Evolutionary conservation across 345 rosid species (phyloP), one percentile per base, ranked within the genome.

Genomic region (Bruguiera sexangula): DNA sequence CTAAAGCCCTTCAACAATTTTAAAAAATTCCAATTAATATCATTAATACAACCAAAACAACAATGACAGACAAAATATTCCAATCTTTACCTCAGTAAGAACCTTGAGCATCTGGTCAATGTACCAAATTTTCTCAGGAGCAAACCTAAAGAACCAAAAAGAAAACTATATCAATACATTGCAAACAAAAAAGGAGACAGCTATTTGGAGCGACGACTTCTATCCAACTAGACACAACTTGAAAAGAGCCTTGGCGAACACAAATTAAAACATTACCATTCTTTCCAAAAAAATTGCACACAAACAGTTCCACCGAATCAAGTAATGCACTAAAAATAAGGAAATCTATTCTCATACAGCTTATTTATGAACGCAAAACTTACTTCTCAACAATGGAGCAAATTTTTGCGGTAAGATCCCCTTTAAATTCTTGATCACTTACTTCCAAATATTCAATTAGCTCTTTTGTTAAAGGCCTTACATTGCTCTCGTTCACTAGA

Each of bases 21-120:
- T 13, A 43, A 43, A 43, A 43, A 2, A 43, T 13, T 43, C 5
- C 50, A 13, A 43, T 43, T 5, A 3, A 43, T 15, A 2, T 43
- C 50, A 43, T 13, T 0, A 13, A 13, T 43, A 43, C 34, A 62
- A 39, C 43, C 29, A 64, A 69, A 60, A 58, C 18, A 10, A 59
- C 19, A 55, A 46, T 8, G 21, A 39, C 8, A 32, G n/a, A 67
- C 37, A 8, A 36, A 30, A 61, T 24, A 60, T 50, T 58, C 65
- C 50, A 65, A 78, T 51, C 78, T 67, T 76, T 90, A 92, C 99
- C 99, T 92, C 93, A 13, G 90, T 83, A 56, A 96, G 95, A 85
- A 92, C 99, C 92, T 89, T 96, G 81, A 96, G 90, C 99, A 96
- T 96, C 88, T 92, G 98, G 85, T 92, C 97, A 72, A 92, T 89